phyloP scores from a whole-genome alignment of 2,329 filamentous ascomycete genomes.

The Onygenales sp. region DNA sequence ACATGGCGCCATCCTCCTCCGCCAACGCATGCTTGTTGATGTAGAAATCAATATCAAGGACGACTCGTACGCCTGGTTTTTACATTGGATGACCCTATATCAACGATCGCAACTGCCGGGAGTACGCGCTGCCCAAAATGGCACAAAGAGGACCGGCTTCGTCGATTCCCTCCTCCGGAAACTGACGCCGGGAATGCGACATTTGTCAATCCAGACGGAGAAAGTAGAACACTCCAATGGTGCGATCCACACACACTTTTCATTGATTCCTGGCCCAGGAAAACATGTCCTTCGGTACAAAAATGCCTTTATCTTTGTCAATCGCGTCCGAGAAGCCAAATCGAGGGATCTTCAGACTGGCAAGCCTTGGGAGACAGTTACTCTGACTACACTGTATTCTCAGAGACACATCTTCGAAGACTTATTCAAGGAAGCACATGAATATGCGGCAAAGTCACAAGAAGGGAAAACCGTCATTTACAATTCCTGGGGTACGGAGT shows the following conservation, averaged over 20 bases:
- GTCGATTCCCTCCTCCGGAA: constrained; percentile 47
- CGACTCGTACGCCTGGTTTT: constrained; percentile 84
- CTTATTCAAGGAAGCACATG: constrained; percentile 79
- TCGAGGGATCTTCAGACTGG: constrained; percentile 70
- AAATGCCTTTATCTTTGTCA: constrained; percentile 78
- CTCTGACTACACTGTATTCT: constrained; percentile 81
- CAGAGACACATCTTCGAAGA: constrained; percentile 84
- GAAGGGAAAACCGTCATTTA: constrained; percentile 93
- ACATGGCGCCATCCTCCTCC: constrained; percentile 62
- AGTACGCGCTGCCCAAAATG: constrained; percentile 38
- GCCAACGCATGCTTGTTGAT: constrained; percentile 81
- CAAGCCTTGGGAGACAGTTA: constrained; percentile 88
- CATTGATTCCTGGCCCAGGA: constrained; percentile 83
- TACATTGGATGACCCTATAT: constrained; percentile 86
- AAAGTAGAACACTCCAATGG: constrained; percentile 55
- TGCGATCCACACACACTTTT: constrained; percentile 68
- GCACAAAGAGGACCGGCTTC: constrained; percentile 42
- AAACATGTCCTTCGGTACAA: constrained; percentile 79
- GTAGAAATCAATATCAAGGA: constrained; percentile 94
- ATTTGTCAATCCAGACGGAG: constrained; percentile 56
- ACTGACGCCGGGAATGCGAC: constrained; percentile 52
- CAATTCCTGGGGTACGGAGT: constrained; percentile 72
- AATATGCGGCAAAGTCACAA: constrained; percentile 65
- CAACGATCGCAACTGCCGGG: constrained; percentile 52
- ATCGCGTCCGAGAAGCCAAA: constrained; percentile 74